Evolutionary conservation across 2,329 filamentous ascomycete genomes (phyloP).

Genomic region (Ciborinia camelliae): DNA sequence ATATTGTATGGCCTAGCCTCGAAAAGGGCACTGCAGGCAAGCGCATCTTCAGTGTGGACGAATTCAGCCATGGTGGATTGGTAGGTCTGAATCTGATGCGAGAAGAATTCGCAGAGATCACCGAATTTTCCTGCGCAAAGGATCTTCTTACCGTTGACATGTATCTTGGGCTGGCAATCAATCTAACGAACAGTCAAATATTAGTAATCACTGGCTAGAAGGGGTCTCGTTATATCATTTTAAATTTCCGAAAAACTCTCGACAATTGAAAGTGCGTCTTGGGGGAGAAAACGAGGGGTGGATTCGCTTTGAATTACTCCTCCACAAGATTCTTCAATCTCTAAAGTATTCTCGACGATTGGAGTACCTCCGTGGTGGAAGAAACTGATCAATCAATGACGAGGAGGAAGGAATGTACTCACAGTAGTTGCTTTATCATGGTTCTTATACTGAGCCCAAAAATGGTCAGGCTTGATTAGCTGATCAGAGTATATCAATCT

Average conservation of each 20-base stretch:
- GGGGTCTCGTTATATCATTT: neutral
- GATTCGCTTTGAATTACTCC: too few species aligned
- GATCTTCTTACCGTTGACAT: conserved; percentile 10
- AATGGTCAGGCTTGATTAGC: conserved; percentile 2
- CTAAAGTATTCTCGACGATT: too few species aligned
- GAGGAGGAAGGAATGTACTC: neutral
- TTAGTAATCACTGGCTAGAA: neutral
- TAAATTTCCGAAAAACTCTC: too few species aligned
- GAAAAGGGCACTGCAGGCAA: conserved; percentile 8
- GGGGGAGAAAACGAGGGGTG: too few species aligned
- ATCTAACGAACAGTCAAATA: neutral
- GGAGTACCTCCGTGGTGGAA: too few species aligned
- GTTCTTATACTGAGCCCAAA: conserved; percentile 7
- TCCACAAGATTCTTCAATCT: too few species aligned
- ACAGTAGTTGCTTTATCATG: neutral
- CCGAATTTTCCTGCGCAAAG: neutral
- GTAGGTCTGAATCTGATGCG: neutral
- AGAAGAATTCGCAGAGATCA: conserved; percentile 13
- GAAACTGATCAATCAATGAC: too few species aligned
- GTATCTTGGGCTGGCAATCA: neutral
- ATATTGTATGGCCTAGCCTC: conserved; percentile 7
- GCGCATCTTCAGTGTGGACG: conserved; percentile 8
- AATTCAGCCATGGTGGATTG: conserved; percentile 2
- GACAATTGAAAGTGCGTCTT: too few species aligned
- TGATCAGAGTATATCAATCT: conserved; percentile 11